Evolutionary conservation across 495 filamentous ascomycete genomes (phyloP), one percentile per base, ranked within the genome.

Genomic region (Xylaria bambusicola): DNA sequence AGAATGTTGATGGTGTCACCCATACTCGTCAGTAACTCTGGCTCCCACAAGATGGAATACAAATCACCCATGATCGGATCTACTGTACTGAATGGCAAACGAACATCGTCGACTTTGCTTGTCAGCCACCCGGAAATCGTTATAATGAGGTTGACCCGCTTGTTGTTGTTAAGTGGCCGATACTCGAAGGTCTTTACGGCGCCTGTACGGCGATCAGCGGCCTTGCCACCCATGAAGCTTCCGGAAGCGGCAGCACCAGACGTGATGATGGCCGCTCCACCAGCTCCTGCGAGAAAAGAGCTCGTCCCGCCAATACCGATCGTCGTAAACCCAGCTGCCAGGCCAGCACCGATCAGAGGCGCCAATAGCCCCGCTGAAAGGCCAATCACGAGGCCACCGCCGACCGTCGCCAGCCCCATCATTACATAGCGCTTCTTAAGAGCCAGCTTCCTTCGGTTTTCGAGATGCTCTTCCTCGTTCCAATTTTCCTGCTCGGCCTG

Each of bases 81-180:
- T 3, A 99, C 87, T 2, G 94, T 99, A 75, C 91, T 96, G 73
- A 86, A 99, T 13, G 94, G 94, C 60, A 99, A 71, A 56, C 94
- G 89, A 38, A 98, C 92, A 72, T 99, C 94, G 73, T 99, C 94
- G 38, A 95, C 86, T 70, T 95, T 97, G 56, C 94, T 93, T 41
- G 89, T 97, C 92, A 99, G 96, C 94, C 94, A 99, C 10, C 94
- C 94, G 6, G 93, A 89, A 26, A 99, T 84, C 0, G 95, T 97
- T 45, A 99, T 86, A 63, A 99, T 98, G 24, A 99, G 79, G 66
- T 98, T 98, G 38, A 97, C 88, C 59, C 92, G 82, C 73, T 99
- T 98, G 72, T 97, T 97, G 75, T 99, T 98, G 74, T 98, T 91
- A 46, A 99, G 73, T 27, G 94, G 94, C 40, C 93, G 83, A 67